Base-by-base conservation (phyloP, 2,329 filamentous ascomycete species). In the Scedosporium boydii region DNA sequence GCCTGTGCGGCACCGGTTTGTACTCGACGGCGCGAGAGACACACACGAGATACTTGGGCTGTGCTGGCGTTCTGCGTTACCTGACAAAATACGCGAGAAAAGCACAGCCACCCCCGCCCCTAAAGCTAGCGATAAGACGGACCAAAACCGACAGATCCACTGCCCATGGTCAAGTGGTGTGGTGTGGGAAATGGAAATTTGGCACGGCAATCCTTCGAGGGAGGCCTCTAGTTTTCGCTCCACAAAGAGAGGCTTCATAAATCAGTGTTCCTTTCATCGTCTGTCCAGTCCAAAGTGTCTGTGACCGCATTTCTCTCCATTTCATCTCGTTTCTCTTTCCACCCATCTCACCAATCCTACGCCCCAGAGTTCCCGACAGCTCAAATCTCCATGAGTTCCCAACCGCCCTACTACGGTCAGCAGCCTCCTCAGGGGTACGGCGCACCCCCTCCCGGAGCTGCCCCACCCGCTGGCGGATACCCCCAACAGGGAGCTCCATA, bases 331-430 rank as follows among this genome's bases (percentile, higher is more conserved):
- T 9, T 48, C 44, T 21, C 44, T 48, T 6, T 4, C n/a, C 44
- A 48, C n/a, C 16, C 6, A 48, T 23, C 44, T 14, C n/a, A 3
- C 7, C 14, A 48, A 48, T 18, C 44, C n/a, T 18, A 9, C 21
- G 3, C 6, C 44, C 44, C 14, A 46, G 1, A 46, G 44, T 53
- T 55, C 34, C 23, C 23, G 18, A 23, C 51, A 23, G 5, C 51
- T 14, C 6, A 12, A 18, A 16, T 18, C 51, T 14, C 6, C 12
- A 58, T 58, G 56, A 57, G 29, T 23, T 41, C 14, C 18, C 59
- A 61, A 41, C 62, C 53, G 16, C 59, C 53, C 18, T 58, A 58
- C 44, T 63, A 63, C 62, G 62, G 62, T 21, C 62, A 63, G 58
- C 62, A 59, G 12, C 34, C 53, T 14, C 58, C 18, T 4, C 46